Evolutionary conservation across 768 basidiomycete genomes (phyloP).

Genomic region (Lactarius akahatsu): DNA sequence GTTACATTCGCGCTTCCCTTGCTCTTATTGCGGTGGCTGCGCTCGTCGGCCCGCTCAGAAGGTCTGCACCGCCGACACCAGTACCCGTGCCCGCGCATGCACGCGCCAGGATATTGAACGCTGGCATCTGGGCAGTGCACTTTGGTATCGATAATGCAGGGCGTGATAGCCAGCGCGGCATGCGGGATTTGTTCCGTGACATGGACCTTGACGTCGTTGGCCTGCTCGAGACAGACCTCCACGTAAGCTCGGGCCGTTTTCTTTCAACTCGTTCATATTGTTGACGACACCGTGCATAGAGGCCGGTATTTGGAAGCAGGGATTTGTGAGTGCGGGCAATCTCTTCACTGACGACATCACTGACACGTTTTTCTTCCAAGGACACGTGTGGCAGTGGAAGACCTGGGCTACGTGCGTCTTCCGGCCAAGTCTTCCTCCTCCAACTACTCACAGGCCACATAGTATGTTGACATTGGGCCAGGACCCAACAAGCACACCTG

Average conservation of each 20-base stretch:
- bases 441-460: conserved; percentile 11
- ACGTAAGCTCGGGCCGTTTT: conserved; percentile 48
- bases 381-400: conserved; percentile 72
- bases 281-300: conserved; percentile 38
- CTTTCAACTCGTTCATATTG: not conserved
- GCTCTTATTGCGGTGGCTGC: conserved; percentile 28
- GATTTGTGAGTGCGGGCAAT: conserved; percentile 56
- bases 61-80: conserved; percentile 17
- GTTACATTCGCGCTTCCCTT: conserved; percentile 25
- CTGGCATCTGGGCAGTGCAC: conserved; percentile 91
- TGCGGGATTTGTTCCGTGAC: conserved; percentile 64
- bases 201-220: conserved; percentile 86
- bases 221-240: conserved; percentile 80
- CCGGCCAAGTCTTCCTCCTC: not conserved
- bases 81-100: conserved; percentile 51
- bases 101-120: conserved; percentile 64
- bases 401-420: conserved; percentile 72
- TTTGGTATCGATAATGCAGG: conserved; percentile 81
- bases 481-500: conserved; percentile 88
- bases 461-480: conserved; percentile 89
- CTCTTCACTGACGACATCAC: not conserved
- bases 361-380: conserved; percentile 39
- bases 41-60: conserved; percentile 27
- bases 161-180: conserved; percentile 66
- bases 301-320: conserved; percentile 77